Base-by-base conservation (phyloP, 768 basidiomycete genomes). In the Tylopilus rubrobrunneus region DNA sequence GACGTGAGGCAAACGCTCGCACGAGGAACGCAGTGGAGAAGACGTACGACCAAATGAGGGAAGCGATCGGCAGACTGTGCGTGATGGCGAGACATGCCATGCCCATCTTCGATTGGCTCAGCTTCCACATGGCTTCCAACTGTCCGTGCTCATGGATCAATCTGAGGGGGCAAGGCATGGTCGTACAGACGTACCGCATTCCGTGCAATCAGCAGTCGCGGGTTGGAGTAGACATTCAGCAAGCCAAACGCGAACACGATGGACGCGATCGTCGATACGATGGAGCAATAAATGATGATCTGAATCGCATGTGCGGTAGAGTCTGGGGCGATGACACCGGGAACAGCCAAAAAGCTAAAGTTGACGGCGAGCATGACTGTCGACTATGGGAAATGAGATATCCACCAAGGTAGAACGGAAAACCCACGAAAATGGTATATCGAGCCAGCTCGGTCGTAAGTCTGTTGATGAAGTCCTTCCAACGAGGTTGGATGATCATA, bases 321-420 rank as follows among this genome's bases (percentile, higher is more conserved):
- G 19, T 4, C 17, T 2, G 15, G 5, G 2, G 4, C 29, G 19
- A 40, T 9, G 29, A 62, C 45, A 7, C 48, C 39, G 0, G 61
- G 61, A 3, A 62, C 41, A 14, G 60, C 36, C 2, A 61, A 61
- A 28, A 61, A 55, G 19, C 59, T 53, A 42, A 60, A 37, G 4
- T 62, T 45, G 3, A 60, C 60, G 1, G 59, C 60, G 9, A 60
- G 51, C 55, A 60, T 58, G 11, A 62, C 60, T 31, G 55, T 60
- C 17, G 59, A 60, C 59, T 60, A 23, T 11, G 2, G 48, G 39
- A 5, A 7, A 23, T 41, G 40, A 41, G 8, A 21, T 12, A 25
- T n/a, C 28, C 0, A 7, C 4, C 10, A 39, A 10, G 5, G 6
- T 15, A 37, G 4, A 49, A 5, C 7, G 2, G 7, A 4, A 7